A percentile compares a stretch with the other conserved stretches of the same genome.
Conservation (phyloP, 305 asterid species). For the Andrographis paniculata region DNA sequence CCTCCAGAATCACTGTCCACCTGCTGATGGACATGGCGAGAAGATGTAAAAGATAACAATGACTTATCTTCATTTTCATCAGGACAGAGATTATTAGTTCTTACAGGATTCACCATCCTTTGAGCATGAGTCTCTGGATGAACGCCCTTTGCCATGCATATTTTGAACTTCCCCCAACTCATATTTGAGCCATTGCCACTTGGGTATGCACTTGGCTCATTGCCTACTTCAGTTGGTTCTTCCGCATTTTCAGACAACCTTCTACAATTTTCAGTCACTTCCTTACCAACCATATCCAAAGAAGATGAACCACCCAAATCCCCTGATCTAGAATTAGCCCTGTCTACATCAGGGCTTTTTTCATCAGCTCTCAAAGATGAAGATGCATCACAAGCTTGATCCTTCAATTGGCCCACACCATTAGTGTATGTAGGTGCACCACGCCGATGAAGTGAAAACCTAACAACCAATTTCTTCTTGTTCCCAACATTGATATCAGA, state of each 20-base stretch:
- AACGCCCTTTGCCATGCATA: constrained; percentile 31
- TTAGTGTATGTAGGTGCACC: constrained; percentile 31
- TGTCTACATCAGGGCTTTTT: constrained; percentile 25
- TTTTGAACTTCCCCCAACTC: constrained; percentile 38
- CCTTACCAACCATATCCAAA: constrained; percentile 28
- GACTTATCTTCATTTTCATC: constrained; percentile 24
- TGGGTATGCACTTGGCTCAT: constrained; percentile 22
- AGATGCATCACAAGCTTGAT: constrained; percentile 38
- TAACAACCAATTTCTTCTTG: constrained; percentile 63
- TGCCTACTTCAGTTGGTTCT: constrained; percentile 23
- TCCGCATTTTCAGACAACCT: constrained; percentile 25
- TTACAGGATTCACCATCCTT: constrained; percentile 20
- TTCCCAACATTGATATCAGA: constrained; percentile 34
- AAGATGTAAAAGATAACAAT: constrained; percentile 20
- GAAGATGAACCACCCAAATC: constrained; percentile 34
- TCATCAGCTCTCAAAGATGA: constrained; percentile 30
- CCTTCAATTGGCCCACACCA: constrained; percentile 27
- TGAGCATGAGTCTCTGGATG: constrained; percentile 27
- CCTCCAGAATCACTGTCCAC: constrained; percentile 25
- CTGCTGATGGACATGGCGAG: constrained; percentile 24
- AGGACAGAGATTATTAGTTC: constrained; percentile 21
- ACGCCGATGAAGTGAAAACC: constrained; percentile 45
- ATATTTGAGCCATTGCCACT: constrained; percentile 20
- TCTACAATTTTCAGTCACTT: constrained; percentile 21
- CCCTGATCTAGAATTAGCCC: constrained; percentile 22